Conservation (phyloP, 352 stramenopile genomes). For the Globisporangium echinulatum region DNA sequence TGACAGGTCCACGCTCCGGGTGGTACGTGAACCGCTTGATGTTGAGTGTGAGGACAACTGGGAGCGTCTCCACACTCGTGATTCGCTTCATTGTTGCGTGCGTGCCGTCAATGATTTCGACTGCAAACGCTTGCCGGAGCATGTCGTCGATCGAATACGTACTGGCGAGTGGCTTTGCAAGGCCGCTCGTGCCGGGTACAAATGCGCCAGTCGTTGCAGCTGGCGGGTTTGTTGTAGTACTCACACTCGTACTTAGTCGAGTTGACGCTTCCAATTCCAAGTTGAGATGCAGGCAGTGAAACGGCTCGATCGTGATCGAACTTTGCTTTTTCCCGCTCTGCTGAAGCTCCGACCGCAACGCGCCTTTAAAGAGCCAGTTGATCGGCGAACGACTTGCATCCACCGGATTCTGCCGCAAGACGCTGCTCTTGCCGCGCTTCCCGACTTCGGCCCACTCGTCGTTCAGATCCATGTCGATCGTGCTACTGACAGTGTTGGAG, state of each 20-base stretch:
- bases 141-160: conserved; percentile 66
- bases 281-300: conserved; percentile 80
- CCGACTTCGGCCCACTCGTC: conserved; percentile 78
- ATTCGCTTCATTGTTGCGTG: conserved; percentile 63
- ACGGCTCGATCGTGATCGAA: conserved; percentile 83
- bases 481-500: background rate
- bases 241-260: too few species aligned
- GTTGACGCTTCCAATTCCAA: conserved; percentile 43
- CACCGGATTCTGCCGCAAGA: conserved; percentile 67
- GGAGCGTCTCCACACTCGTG: conserved; percentile 65
- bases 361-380: conserved; percentile 83
- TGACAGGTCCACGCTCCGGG: conserved; percentile 65
- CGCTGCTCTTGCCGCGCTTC: conserved; percentile 67
- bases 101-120: conserved; percentile 66
- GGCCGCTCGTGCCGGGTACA: conserved; percentile 27
- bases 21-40: conserved; percentile 87
- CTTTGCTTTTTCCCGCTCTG: conserved; percentile 65
- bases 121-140: conserved; percentile 67
- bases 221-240: too few species aligned
- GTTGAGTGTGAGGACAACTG: conserved; percentile 72
- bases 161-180: conserved; percentile 21
- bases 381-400: conserved; percentile 63
- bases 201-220: conserved; percentile 11
- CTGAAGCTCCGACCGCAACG: conserved; percentile 71
- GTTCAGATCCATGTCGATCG: conserved; percentile 24